These are phyloP conservation scores for Vaccinium myrtillus DNA, from an alignment of 148 eudicot genomes.

Conservation along the genomic window DNA sequence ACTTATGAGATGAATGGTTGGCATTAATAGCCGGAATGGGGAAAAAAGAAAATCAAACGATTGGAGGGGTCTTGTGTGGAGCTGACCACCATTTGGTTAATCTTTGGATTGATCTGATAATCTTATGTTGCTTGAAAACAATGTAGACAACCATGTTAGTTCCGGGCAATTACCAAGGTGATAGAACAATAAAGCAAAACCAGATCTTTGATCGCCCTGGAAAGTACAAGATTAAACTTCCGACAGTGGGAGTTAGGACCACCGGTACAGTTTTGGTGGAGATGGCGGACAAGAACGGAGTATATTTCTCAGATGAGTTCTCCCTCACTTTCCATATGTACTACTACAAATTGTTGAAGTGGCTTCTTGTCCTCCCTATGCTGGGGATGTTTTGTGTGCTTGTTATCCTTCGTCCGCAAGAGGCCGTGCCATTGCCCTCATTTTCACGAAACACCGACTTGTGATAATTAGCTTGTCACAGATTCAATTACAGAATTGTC, in stretches of 20 bases:
- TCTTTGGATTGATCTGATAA: background rate
- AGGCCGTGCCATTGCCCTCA: conserved; percentile 82
- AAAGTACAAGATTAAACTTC: conserved; percentile 73
- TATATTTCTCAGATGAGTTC: conserved; percentile 88
- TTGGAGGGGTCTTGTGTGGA: background rate
- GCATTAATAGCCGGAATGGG: background rate
- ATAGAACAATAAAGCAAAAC: conserved; percentile 73
- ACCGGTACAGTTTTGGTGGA: conserved; percentile 85
- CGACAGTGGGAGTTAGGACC: conserved; percentile 87
- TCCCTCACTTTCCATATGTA: conserved; percentile 85
- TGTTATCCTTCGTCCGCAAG: conserved; percentile 85
- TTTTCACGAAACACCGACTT: conserved; percentile 85
- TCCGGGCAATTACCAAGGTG: conserved; percentile 97
- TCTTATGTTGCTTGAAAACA: background rate
- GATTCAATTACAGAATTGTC: background rate
- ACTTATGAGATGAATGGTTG: background rate
- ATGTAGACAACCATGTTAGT: conserved; percentile 72
- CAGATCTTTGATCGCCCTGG: conserved; percentile 62
- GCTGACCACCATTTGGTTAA: background rate
- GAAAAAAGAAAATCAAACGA: background rate
- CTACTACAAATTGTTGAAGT: conserved; percentile 87
- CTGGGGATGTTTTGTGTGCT: conserved; percentile 89
- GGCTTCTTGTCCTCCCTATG: conserved; percentile 96
- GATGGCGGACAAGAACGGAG: conserved; percentile 78
- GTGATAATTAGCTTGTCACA: conserved; percentile 27